These are phyloP conservation scores for Pulveroboletus sp. DNA, from an alignment of 768 basidiomycete genomes.

Conservation along the genomic window DNA sequence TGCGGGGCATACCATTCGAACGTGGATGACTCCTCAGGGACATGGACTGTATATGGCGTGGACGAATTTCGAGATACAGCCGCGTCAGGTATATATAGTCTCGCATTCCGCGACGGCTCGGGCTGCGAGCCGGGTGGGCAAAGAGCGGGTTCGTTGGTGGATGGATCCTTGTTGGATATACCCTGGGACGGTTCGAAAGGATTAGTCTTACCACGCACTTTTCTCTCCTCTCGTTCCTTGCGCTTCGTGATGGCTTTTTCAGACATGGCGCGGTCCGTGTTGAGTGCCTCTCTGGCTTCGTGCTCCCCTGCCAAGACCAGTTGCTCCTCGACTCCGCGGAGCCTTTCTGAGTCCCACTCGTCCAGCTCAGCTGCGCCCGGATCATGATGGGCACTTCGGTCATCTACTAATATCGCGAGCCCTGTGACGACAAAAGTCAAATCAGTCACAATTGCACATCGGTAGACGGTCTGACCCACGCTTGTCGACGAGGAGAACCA, in stretches of 20 bases:
- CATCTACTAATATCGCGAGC: conserved; percentile 72
- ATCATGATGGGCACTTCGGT: conserved; percentile 50
- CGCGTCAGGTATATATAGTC: neutral
- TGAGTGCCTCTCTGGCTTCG: conserved; percentile 40
- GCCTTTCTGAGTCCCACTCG: conserved; percentile 49
- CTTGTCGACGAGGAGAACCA: conserved; percentile 78
- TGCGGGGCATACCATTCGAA: conserved; percentile 65
- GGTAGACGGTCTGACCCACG: conserved; percentile 38
- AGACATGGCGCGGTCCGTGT: conserved; percentile 41
- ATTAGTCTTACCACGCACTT: conserved; percentile 16
- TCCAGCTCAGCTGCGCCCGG: conserved; percentile 46
- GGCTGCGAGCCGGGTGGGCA: neutral
- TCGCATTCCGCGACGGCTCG: neutral
- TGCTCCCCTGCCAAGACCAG: conserved; percentile 46
- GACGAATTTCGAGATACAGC: conserved; percentile 9
- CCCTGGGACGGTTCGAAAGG: conserved; percentile 1
- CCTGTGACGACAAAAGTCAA: conserved; percentile 40
- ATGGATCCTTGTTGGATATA: conserved; percentile 7
- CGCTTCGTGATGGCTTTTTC: conserved; percentile 69
- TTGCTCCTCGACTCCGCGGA: conserved; percentile 45
- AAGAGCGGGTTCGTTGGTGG: neutral
- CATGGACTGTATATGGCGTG: conserved; percentile 48
- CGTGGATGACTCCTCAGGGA: conserved; percentile 59
- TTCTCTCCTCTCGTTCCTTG: conserved; percentile 57
- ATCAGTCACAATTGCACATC: neutral